Conservation (phyloP, 257 asterid genomes). For the Echium plantagineum region DNA sequence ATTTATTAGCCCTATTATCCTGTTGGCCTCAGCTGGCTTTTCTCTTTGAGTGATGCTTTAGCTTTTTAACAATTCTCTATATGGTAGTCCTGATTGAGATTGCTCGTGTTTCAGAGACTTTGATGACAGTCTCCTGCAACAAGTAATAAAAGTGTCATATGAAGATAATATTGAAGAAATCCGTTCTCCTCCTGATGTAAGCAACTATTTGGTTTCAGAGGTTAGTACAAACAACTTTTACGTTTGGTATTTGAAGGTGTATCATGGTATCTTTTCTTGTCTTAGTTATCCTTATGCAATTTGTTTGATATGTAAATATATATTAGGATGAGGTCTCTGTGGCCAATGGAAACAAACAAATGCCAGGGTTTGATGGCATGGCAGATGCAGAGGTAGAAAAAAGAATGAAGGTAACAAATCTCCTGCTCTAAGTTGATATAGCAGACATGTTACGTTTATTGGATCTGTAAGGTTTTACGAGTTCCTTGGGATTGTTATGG, state of each 20-base stretch:
- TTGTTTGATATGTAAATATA: slow-evolving; percentile 13
- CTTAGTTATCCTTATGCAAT: too few relatives aligned
- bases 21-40: background rate
- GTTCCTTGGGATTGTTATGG: background rate
- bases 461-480: background rate
- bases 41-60: slow-evolving; percentile 3
- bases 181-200: slow-evolving; percentile 75
- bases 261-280: too few relatives aligned
- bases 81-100: slow-evolving; percentile 13
- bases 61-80: slow-evolving; percentile 13
- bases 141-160: slow-evolving; percentile 62
- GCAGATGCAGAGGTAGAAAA: slow-evolving; percentile 81
- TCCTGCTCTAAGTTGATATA: slow-evolving; percentile 8
- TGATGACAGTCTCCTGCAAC: slow-evolving; percentile 74
- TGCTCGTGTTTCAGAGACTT: slow-evolving; percentile 54
- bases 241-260: background rate
- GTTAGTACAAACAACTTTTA: slow-evolving; percentile 24
- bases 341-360: slow-evolving; percentile 59
- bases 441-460: background rate
- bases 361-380: slow-evolving; percentile 74
- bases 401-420: slow-evolving; percentile 65
- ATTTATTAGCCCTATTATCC: background rate
- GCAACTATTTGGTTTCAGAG: slow-evolving; percentile 78
- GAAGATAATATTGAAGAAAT: slow-evolving; percentile 57
- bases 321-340: slow-evolving; percentile 70